These are phyloP conservation scores for Geum urbanum DNA, from an alignment of 306 rosid species.

Conservation along the genomic window DNA sequence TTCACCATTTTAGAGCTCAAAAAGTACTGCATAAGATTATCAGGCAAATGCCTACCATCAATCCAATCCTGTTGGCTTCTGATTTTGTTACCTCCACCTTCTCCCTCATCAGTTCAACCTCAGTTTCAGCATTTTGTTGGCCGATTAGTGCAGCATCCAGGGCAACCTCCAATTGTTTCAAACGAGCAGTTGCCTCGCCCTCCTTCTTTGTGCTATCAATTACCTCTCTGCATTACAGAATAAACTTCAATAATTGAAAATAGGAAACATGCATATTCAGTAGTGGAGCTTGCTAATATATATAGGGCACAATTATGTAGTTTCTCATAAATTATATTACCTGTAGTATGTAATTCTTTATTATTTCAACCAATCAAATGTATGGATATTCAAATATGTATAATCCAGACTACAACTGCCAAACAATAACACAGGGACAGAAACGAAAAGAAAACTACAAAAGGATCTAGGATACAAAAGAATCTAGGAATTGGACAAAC, in stretches of 20 bases:
- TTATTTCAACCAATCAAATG: no score
- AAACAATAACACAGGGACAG: background rate
- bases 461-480: background rate
- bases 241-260: constrained; percentile 25
- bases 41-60: constrained; percentile 45
- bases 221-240: constrained; percentile 62
- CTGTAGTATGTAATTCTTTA: no score
- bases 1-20: background rate
- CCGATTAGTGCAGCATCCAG: constrained; percentile 65
- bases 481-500: background rate
- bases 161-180: constrained; percentile 85
- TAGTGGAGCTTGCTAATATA: no score
- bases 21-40: background rate
- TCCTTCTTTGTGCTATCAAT: constrained; percentile 55
- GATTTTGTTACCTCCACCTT: constrained; percentile 62
- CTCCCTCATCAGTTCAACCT: constrained; percentile 57
- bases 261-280: background rate
- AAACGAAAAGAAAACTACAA: background rate
- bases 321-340: no score
- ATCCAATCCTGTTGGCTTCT: constrained; percentile 56
- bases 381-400: no score
- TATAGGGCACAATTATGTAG: no score
- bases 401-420: background rate
- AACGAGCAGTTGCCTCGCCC: constrained; percentile 60
- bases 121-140: constrained; percentile 69